These are phyloP conservation scores for Komagataella phaffii DNA, from an alignment of 805 yeast genomes.

Conservation along the genomic window DNA sequence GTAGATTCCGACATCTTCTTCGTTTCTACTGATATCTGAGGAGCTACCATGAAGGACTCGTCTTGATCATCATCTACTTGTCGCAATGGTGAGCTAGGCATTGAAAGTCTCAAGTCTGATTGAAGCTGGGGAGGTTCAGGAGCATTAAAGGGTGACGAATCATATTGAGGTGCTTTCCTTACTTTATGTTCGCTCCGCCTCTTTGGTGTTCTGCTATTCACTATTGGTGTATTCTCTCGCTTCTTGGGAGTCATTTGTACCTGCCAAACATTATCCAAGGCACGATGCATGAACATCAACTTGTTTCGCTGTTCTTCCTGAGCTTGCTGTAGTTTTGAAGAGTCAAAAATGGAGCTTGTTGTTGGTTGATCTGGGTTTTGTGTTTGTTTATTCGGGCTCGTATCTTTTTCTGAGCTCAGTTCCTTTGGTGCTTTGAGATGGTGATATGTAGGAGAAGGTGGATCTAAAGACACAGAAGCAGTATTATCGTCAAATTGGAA, in stretches of 20 bases:
- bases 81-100: not conserved
- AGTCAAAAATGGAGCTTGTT: slow-evolving; percentile 9
- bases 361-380: slow-evolving; percentile 5
- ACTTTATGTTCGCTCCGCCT: slow-evolving; percentile 1
- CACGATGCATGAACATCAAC: slow-evolving; percentile 10
- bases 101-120: not conserved
- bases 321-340: slow-evolving; percentile 6
- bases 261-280: slow-evolving; percentile 18
- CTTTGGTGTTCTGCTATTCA: slow-evolving; percentile 2
- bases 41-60: not conserved
- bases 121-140: slow-evolving; percentile 2
- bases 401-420: not conserved
- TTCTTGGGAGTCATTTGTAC: slow-evolving; percentile 17
- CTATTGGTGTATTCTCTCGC: not conserved
- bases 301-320: slow-evolving; percentile 1
- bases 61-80: not conserved
- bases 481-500: not conserved
- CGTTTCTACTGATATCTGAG: not conserved
- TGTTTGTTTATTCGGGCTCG: not conserved
- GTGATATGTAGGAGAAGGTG: slow-evolving; percentile 5
- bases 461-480: slow-evolving; percentile 1
- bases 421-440: not conserved
- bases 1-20: not conserved
- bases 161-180: slow-evolving; percentile 1
- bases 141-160: slow-evolving; percentile 2